These are phyloP conservation scores for Dunaliella salina DNA, from an alignment of 163 green algal species.

Conservation along the genomic window DNA sequence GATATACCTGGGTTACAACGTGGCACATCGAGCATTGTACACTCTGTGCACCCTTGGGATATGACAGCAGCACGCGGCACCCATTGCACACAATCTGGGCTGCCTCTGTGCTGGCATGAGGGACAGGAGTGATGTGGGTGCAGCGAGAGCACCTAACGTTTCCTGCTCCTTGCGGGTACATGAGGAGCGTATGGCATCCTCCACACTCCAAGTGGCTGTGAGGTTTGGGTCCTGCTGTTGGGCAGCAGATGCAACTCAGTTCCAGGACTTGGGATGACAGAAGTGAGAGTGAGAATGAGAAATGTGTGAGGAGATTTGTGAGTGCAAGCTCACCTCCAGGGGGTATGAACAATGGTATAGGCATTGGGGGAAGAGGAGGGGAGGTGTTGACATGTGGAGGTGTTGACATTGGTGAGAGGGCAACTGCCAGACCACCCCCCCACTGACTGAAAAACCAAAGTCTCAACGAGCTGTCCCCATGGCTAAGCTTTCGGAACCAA, in stretches of 20 bases:
- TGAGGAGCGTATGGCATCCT: slow-evolving; percentile 67
- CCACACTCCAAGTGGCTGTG: slow-evolving; percentile 66
- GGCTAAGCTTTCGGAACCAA: too few relatives aligned
- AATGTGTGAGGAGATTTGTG: too few relatives aligned
- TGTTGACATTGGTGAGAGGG: too few relatives aligned
- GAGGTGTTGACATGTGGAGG: too few relatives aligned
- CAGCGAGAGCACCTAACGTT: slow-evolving; percentile 84
- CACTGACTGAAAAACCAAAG: too few relatives aligned
- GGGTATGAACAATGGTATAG: not conserved
- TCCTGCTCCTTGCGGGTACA: slow-evolving; percentile 75
- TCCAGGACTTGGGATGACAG: too few relatives aligned
- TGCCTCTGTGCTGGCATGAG: slow-evolving; percentile 63
- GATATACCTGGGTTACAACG: slow-evolving; percentile 65
- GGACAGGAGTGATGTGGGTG: slow-evolving; percentile 66
- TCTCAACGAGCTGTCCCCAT: too few relatives aligned
- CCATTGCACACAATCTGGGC: slow-evolving; percentile 84
- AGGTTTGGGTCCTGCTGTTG: slow-evolving; percentile 13
- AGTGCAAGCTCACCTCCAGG: not conserved
- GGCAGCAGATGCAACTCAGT: too few relatives aligned
- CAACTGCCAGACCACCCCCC: too few relatives aligned
- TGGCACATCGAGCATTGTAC: slow-evolving; percentile 90
- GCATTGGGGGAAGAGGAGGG: not conserved
- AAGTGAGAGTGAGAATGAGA: too few relatives aligned
- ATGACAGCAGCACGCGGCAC: slow-evolving; percentile 82
- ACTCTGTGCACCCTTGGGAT: slow-evolving; percentile 75